Base-by-base conservation (phyloP, 2,329 filamentous ascomycete genomes). In the Claviceps monticola region DNA sequence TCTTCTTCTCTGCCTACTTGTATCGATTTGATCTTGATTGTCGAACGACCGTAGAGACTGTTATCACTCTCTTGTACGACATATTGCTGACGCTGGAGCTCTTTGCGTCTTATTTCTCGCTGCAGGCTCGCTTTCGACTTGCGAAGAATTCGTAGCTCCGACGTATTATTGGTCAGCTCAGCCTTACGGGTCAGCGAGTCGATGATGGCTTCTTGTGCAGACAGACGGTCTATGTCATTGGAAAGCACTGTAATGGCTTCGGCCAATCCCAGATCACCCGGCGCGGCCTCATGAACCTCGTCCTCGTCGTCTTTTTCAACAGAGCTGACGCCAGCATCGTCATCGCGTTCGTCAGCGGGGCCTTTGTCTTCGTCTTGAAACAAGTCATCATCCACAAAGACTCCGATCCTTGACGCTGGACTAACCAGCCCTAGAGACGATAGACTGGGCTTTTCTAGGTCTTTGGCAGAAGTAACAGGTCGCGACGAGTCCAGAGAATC, bases 41-140 rank as follows among this genome's bases (percentile, higher is more conserved):
- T 88, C 2, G 93, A 91, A 17, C 91, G 86, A 2, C 93, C 93
- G 61, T 95, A 97, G 23, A 98, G 74, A 65, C 89, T 95, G 66
- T 95, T 98, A 65, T 98, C 94, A 62, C 89, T 96, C 68, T 98
- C 93, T 67, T 98, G 93, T 7, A 97, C 82, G 46, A 95, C 88
- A 60, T 98, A 98, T 64, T 98, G 94, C 66, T 95, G 93, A 50
- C 90, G 80, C 65, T 98, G 93, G 62, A 98, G 78, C 67, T 97
- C 91, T 64, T 97, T 98, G 37, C 90, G 82, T 52, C 88, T 80
- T 51, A 97, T 89, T 66, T 98, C 93, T 57, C 93, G 79, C 61
- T 95, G 86, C 53, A 98, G 71, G 66, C 93, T 98, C 36, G 89
- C 84, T 66, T 93, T 95, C 1, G 89, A 96, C 66, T 98, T 98